Evolutionary conservation across 306 rosid genomes (phyloP), one percentile per base, ranked within the genome.

Genomic region (Pyrus betulifolia): DNA sequence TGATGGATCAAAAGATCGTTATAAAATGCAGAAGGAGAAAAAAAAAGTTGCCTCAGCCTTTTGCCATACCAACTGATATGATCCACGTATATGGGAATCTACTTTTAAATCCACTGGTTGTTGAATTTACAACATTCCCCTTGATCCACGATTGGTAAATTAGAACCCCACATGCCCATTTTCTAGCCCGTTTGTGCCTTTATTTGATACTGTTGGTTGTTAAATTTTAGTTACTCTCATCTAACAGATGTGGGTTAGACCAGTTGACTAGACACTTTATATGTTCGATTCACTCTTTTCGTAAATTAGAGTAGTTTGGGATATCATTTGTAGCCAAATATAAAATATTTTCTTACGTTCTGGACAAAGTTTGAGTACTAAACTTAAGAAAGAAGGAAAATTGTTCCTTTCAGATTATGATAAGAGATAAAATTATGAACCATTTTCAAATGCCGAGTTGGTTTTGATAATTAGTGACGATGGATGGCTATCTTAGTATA

Each of bases 11-110:
- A 51, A 69, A 14, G 40, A 51, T 58, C 27, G 57, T 35, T 23
- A 0, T 28, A 33, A 64, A 64, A 15, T 40, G 7, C 6, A 49
- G 30, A 22, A 51, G 19, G 1, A 25, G 1, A 25, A 49, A n/a
- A 35, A 55, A 17, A 79, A 76, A 82, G 86, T 40, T 23, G 63
- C 58, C 42, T 60, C 74, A 23, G 55, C 35, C 80, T 60, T 73
- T 69, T 9, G 60, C 35, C 76, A 49, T 67, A 45, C 79, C 87
- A 52, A 69, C n/a, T 74, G 67, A 11, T 60, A 54, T 40, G 49
- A 76, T 73, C 83, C 88, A 74, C 88, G 82, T 72, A 78, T 54
- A 11, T 5, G 71, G 79, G 92, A 83, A 78, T 86, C 88, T 74
- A 74, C 92, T 86, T 90, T 80, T 77, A 61, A 84, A 83, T 67